These are phyloP conservation scores for Saccharomycopsis fibuligera DNA, from an alignment of 805 yeast genomes.

Conservation along the genomic window DNA sequence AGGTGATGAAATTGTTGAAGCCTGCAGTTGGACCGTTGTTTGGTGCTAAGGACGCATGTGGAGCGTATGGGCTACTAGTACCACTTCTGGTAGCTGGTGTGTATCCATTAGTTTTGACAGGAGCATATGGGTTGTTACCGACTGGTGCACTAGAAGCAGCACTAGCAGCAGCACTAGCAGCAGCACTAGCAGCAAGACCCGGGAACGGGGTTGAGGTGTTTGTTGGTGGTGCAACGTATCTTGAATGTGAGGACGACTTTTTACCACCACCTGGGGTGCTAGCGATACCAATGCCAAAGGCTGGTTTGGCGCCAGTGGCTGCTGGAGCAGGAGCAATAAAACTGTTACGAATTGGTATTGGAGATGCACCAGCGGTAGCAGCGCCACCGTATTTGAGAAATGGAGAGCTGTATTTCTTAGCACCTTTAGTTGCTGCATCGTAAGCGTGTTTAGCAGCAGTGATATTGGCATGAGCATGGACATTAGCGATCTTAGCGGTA, in stretches of 20 bases:
- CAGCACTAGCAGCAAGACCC: slow-evolving; percentile 20
- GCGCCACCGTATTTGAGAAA: not conserved
- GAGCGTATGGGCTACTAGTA: slow-evolving; percentile 22
- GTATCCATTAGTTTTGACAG: slow-evolving; percentile 20
- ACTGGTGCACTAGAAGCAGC: slow-evolving; percentile 17
- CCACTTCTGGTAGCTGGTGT: slow-evolving; percentile 20
- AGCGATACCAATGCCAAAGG: not conserved
- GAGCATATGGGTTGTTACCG: slow-evolving; percentile 28
- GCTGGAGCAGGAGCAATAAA: not conserved
- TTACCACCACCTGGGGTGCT: slow-evolving; percentile 2
- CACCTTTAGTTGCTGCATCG: not conserved
- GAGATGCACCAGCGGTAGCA: not conserved
- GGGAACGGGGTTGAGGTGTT: slow-evolving; percentile 17
- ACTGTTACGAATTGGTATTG: not conserved
- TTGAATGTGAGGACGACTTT: slow-evolving; percentile 5
- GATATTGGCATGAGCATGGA: slow-evolving; percentile 19
- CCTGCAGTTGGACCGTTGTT: slow-evolving; percentile 1
- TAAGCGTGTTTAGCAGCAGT: not conserved
- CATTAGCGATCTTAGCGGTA: slow-evolving; percentile 18
- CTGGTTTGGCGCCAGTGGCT: not conserved
- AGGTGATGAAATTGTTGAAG: not conserved
- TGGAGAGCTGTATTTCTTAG: not conserved
- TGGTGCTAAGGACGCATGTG: slow-evolving; percentile 4
- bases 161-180: slow-evolving; percentile 27
- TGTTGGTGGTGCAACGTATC: slow-evolving; percentile 21